Conservation (phyloP, 805 yeast genomes). For the Barnettozyma sp. region DNA sequence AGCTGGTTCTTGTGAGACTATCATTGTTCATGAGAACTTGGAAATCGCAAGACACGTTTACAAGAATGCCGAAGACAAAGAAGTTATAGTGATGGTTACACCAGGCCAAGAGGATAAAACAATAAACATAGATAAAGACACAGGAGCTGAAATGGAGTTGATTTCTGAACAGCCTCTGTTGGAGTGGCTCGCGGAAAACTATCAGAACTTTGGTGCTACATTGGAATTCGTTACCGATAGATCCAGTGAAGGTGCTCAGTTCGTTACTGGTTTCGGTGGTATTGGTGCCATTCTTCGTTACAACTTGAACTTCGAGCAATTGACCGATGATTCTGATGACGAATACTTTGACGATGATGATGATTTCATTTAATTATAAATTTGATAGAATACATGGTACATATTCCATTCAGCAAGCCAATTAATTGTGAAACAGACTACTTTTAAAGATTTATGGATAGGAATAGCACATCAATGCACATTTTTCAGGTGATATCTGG, state of each 20-base stretch:
- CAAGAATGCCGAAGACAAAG: constrained; percentile 76
- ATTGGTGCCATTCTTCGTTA: constrained; percentile 94
- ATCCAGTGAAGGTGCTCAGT: constrained; percentile 98
- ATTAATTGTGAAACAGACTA: too few relatives aligned
- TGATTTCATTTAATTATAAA: constrained; percentile 24
- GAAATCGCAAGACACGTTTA: constrained; percentile 77
- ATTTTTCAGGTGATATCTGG: too few relatives aligned
- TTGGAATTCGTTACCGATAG: constrained; percentile 95
- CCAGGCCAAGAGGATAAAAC: constrained; percentile 72
- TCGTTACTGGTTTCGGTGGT: constrained; percentile 98
- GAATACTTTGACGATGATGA: constrained; percentile 65
- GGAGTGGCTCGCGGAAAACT: constrained; percentile 98
- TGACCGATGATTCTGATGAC: constrained; percentile 87
- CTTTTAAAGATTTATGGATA: too few relatives aligned
- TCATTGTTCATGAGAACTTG: constrained; percentile 90
- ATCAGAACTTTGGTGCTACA: constrained; percentile 88
- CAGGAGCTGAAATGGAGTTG: constrained; percentile 90
- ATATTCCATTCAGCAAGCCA: too few relatives aligned
- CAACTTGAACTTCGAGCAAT: constrained; percentile 94
- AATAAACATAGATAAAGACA: constrained; percentile 69
- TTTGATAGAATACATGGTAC: too few relatives aligned
- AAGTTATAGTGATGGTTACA: constrained; percentile 62
- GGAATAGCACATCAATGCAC: too few relatives aligned
- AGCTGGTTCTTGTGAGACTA: constrained; percentile 89
- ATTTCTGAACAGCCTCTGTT: constrained; percentile 77